These are phyloP conservation scores for Penicillium sp. DNA, from an alignment of 2,329 filamentous ascomycete species.

Conservation along the genomic window DNA sequence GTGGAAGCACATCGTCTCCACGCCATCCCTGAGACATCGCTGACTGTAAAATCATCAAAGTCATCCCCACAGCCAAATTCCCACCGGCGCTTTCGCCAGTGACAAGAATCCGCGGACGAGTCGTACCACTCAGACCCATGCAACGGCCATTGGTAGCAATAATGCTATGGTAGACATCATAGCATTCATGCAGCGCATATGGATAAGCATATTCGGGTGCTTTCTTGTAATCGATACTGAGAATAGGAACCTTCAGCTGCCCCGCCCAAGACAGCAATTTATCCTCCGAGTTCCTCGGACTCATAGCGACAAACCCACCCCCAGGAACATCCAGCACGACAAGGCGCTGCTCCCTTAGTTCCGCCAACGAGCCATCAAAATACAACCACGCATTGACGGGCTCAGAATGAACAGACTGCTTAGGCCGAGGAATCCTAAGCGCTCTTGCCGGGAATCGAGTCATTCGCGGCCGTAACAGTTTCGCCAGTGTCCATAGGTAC, in stretches of 20 bases:
- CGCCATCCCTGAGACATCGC: conserved; percentile 56
- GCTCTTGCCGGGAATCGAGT: conserved; percentile 77
- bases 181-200: conserved; percentile 81
- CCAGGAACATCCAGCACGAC: conserved; percentile 87
- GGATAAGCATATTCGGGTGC: conserved; percentile 82
- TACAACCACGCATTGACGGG: conserved; percentile 87
- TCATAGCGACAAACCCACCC: conserved; percentile 95
- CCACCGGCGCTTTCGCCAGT: conserved; percentile 79
- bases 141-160: conserved; percentile 69
- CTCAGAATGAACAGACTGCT: conserved; percentile 75
- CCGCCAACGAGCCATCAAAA: conserved; percentile 80
- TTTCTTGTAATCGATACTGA: conserved; percentile 88
- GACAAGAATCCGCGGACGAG: conserved; percentile 64
- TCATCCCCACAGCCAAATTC: conserved; percentile 74
- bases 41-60: conserved; percentile 84
- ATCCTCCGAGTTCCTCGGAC: conserved; percentile 89
- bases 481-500: conserved; percentile 70
- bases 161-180: conserved; percentile 75
- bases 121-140: conserved; percentile 66
- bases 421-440: conserved; percentile 77
- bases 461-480: conserved; percentile 70
- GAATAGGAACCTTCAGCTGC: conserved; percentile 78
- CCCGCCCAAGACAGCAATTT: conserved; percentile 90
- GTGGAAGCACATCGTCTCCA: conserved; percentile 59
- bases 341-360: conserved; percentile 70